Evolutionary conservation across 1,284 basidiomycete species (phyloP).

Genomic region (Wolfiporia cocos): DNA sequence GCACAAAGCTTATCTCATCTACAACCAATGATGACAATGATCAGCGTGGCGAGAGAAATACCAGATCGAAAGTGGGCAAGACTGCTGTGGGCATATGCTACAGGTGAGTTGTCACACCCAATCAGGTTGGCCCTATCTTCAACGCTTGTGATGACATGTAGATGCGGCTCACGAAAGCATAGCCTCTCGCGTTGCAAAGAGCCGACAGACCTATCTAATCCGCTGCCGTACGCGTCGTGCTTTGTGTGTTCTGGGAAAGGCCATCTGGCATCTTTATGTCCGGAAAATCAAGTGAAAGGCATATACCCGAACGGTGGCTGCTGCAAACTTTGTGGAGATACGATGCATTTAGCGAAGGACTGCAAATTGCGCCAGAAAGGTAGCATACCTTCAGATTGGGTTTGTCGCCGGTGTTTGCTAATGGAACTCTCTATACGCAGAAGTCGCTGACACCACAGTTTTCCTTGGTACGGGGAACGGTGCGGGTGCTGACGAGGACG

Average conservation of each 20-base stretch:
- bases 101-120: slow-evolving; percentile 43
- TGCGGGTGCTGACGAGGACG: slow-evolving; percentile 87
- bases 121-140: neutral
- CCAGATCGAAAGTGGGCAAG: slow-evolving; percentile 22
- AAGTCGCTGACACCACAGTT: slow-evolving; percentile 25
- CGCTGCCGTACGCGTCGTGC: slow-evolving; percentile 86
- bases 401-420: neutral
- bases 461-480: slow-evolving; percentile 47
- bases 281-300: slow-evolving; percentile 74
- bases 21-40: slow-evolving; percentile 23
- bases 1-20: slow-evolving; percentile 48
- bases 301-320: slow-evolving; percentile 89
- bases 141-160: slow-evolving; percentile 30
- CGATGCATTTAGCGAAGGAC: slow-evolving; percentile 81
- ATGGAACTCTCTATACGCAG: slow-evolving; percentile 14
- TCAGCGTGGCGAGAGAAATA: slow-evolving; percentile 8
- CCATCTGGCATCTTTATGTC: slow-evolving; percentile 79
- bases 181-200: slow-evolving; percentile 75
- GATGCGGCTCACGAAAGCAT: slow-evolving; percentile 82
- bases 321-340: slow-evolving; percentile 86
- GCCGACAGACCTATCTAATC: slow-evolving; percentile 54
- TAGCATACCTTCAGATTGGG: slow-evolving; percentile 12
- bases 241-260: slow-evolving; percentile 84
- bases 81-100: slow-evolving; percentile 73
- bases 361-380: slow-evolving; percentile 66